Percentiles rank a stretch among this genome's conserved stretches.
phyloP scores from a whole-genome alignment of 495 filamentous ascomycete genomes.

The Astrothelium macrocarpum region DNA sequence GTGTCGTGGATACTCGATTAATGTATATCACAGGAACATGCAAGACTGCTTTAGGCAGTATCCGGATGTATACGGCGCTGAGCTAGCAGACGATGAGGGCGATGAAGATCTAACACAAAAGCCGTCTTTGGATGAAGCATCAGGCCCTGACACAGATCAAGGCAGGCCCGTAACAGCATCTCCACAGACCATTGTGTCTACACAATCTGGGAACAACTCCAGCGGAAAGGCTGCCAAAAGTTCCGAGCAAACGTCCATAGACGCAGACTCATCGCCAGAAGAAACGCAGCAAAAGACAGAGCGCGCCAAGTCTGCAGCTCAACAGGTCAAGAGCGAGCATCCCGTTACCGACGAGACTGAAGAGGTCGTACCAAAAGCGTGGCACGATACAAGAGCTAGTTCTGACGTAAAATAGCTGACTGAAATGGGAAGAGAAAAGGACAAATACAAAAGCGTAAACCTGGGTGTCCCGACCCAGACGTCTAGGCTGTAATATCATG shows the following conservation, averaged over 20 bases:
- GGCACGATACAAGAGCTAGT: constrained; percentile 13
- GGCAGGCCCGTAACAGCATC: constrained; percentile 9
- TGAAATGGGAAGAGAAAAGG: not conserved
- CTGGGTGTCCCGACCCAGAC: not conserved
- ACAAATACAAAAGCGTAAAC: not conserved
- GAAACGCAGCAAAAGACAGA: constrained; percentile 16
- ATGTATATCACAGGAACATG: constrained; percentile 55
- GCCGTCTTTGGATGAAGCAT: not conserved
- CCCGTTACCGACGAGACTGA: constrained; percentile 12
- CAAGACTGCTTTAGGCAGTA: constrained; percentile 91
- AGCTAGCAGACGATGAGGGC: constrained; percentile 77
- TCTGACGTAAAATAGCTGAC: not conserved
- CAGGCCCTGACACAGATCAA: not conserved
- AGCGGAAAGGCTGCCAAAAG: not conserved
- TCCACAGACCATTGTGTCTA: not conserved
- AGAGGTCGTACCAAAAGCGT: constrained; percentile 15
- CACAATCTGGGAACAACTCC: not conserved
- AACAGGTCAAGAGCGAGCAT: constrained; percentile 14
- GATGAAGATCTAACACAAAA: constrained; percentile 20
- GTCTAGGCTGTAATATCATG: not conserved
- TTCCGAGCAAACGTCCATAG: not conserved
- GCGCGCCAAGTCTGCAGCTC: constrained; percentile 19
- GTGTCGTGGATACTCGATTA: not conserved
- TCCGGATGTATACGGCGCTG: constrained; percentile 86
- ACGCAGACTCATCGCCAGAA: constrained; percentile 18